Evolutionary conservation across 2,329 filamentous ascomycete species (phyloP), one percentile per base, ranked within the genome.

Genomic region (Botrytis hyacinthi): DNA sequence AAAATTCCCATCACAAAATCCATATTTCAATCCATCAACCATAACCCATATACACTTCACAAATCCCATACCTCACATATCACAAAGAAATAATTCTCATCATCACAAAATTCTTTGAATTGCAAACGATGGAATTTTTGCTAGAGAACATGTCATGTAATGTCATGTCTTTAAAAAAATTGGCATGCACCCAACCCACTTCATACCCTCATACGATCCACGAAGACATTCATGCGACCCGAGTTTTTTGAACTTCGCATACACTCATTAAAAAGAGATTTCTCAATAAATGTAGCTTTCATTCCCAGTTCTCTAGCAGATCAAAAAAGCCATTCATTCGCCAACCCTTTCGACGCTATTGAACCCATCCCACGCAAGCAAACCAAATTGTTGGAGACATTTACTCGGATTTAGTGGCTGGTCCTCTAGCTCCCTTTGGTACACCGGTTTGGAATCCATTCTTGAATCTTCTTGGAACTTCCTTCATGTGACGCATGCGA

Each of bases 371-470:
- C 81, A 82, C 22, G 32, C 59, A 60, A 60, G 48, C 48, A n/a
- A 26, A 35, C 35, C 59, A 26, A 60, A 22, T 70, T 78, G 80
- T 82, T 81, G 29, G 10, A 59, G 22, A 29, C 32, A 74, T 79
- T 80, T 79, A 81, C 79, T 81, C 82, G 74, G 70, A 75, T 76
- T 79, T 81, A 75, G 51, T 75, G 68, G 77, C 80, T 81, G 89
- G 87, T 82, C 92, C 93, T 80, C 91, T 91, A 81, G 94, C 88
- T 83, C 91, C 92, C 89, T 97, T 95, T 84, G 94, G 94, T 81
- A 89, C 86, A 84, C 96, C 96, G 80, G 87, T 90, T 88, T 93
- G 95, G 93, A 99, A 99, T 82, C 94, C 95, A 88, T 99, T 99
- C 89, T 92, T 94, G 91, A 97, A 97, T 87, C 91, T 91, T 85